Conservation (phyloP, 305 asterid genomes). For the Fraxinus ornus region DNA sequence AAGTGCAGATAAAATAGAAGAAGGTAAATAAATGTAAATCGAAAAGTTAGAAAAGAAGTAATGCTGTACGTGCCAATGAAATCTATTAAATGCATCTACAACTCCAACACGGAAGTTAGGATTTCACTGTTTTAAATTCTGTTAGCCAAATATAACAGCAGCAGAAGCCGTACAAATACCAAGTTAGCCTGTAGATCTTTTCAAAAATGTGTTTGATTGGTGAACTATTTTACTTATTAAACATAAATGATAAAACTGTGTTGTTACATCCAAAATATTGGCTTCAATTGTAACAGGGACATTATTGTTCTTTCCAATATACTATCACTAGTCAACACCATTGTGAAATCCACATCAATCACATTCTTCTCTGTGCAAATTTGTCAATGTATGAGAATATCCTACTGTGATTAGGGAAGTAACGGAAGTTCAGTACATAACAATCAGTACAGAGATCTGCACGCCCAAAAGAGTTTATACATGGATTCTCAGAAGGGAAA, state of each 20-base stretch:
- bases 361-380: neutral
- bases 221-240: neutral
- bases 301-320: neutral
- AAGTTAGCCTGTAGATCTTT: neutral
- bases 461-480: neutral
- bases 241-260: neutral
- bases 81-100: constrained; percentile 1
- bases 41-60: neutral
- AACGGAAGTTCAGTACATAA: neutral
- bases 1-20: neutral
- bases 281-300: neutral
- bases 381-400: neutral
- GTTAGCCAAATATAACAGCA: neutral
- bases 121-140: neutral
- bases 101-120: neutral
- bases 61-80: neutral
- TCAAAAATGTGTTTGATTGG: neutral
- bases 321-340: neutral
- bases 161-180: neutral
- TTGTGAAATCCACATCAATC: neutral
- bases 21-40: neutral
- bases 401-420: neutral
- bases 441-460: neutral
- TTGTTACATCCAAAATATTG: neutral
- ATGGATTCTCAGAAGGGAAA: neutral